These are phyloP conservation scores for Mycena galericulata DNA, from an alignment of 768 basidiomycete species.

Conservation along the genomic window DNA sequence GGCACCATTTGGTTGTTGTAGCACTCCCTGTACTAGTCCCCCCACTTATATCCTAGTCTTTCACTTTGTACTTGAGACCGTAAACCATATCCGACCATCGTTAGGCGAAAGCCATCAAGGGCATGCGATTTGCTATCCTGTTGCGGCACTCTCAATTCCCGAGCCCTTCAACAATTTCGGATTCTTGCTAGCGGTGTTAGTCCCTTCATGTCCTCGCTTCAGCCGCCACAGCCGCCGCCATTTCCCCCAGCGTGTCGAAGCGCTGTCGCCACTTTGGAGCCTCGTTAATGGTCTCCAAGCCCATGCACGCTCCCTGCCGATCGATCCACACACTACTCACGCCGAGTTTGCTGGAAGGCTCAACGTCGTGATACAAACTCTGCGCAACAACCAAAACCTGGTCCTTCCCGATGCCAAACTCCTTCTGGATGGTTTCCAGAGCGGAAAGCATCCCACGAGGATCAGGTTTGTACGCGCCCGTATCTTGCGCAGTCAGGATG, in stretches of 20 bases:
- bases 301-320: constrained; percentile 59
- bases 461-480: constrained; percentile 79
- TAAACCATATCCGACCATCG: too few relatives aligned
- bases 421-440: constrained; percentile 56
- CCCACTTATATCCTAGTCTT: too few relatives aligned
- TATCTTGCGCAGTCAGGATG: constrained; percentile 78
- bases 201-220: constrained; percentile 38
- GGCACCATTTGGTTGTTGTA: constrained; percentile 50
- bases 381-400: constrained; percentile 76
- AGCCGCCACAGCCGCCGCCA: constrained; percentile 69
- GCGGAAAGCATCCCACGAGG: constrained; percentile 64
- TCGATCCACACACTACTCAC: constrained; percentile 77
- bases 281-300: constrained; percentile 48
- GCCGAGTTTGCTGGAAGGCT: constrained; percentile 68
- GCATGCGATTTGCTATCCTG: too few relatives aligned
- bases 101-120: too few relatives aligned
- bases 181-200: too few relatives aligned
- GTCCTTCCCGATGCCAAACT: constrained; percentile 55
- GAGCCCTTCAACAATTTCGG: too few relatives aligned
- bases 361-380: constrained; percentile 75
- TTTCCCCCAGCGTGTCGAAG: constrained; percentile 69
- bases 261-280: constrained; percentile 58
- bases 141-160: too few relatives aligned
- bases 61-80: too few relatives aligned
- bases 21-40: too few relatives aligned